phyloP scores from a whole-genome alignment of 352 stramenopile species.

The Phytopythium litorale region DNA sequence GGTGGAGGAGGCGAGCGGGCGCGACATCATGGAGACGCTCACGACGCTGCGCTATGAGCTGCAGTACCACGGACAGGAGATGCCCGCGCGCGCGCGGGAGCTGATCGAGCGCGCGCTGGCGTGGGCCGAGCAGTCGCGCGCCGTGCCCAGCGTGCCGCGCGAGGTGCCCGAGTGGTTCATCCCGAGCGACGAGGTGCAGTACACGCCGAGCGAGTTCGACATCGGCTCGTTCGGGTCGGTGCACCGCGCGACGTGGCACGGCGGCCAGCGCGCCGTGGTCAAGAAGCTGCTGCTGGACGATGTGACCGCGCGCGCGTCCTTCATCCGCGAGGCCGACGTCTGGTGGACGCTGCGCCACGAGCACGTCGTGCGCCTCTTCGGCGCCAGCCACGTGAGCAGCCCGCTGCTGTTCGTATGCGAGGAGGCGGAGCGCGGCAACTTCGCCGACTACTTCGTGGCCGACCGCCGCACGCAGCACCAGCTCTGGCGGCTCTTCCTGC shows the following conservation, averaged over 20 bases:
- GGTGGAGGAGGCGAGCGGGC: constrained; percentile 9
- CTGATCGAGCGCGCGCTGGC: constrained; percentile 11
- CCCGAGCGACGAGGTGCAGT: constrained; percentile 16
- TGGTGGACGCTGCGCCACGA: constrained; percentile 26
- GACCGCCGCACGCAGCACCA: constrained; percentile 2
- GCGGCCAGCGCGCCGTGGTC: constrained; percentile 19
- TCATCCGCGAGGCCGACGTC: constrained; percentile 25
- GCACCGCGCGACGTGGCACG: constrained; percentile 11
- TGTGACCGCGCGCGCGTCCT: constrained; percentile 9
- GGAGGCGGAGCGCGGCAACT: constrained; percentile 15
- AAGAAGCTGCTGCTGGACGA: constrained; percentile 22
- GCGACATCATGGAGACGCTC: constrained; percentile 7
- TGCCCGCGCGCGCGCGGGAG: constrained; percentile 4
- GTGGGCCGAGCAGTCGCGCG: constrained; percentile 1
- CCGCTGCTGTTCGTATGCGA: constrained; percentile 27
- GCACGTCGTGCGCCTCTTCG: constrained; percentile 29
- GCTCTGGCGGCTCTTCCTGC: constrained; percentile 22
- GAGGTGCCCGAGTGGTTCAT: constrained; percentile 16
- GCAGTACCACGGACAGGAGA: constrained; percentile 8
- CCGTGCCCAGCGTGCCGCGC: background rate
- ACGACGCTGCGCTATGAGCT: constrained; percentile 15
- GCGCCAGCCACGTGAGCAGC: constrained; percentile 29
- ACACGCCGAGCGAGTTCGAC: constrained; percentile 9
- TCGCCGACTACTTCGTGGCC: constrained; percentile 17
- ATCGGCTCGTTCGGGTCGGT: constrained; percentile 12